These are phyloP conservation scores for Maudiozyma barnettii DNA, from an alignment of 805 yeast species.

Conservation along the genomic window DNA sequence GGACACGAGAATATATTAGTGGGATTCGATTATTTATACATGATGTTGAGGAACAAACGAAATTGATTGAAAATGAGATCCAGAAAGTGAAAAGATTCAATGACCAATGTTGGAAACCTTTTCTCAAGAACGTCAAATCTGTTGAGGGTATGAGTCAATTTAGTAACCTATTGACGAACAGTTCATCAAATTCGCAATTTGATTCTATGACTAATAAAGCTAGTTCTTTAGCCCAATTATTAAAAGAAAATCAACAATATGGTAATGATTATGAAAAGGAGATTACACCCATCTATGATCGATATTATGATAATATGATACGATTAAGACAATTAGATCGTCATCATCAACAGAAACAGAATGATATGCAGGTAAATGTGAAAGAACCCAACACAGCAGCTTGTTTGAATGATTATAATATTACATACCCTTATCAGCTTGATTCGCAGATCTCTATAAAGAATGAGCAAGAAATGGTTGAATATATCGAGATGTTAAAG, in stretches of 20 bases:
- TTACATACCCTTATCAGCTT: not conserved
- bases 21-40: conserved; percentile 21
- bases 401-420: not conserved
- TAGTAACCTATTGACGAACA: no score
- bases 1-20: conserved; percentile 25
- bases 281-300: conserved; percentile 4
- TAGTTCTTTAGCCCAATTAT: conserved; percentile 1
- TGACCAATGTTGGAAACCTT: conserved; percentile 12
- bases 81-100: conserved; percentile 14
- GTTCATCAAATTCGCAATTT: no score
- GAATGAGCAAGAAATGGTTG: conserved; percentile 11
- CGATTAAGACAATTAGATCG: not conserved
- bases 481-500: not conserved
- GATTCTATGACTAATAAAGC: no score
- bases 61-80: conserved; percentile 9
- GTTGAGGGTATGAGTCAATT: not conserved
- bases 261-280: conserved; percentile 6
- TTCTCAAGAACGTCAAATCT: not conserved
- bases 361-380: no score
- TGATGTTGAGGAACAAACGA: conserved; percentile 14
- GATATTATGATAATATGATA: conserved; percentile 7
- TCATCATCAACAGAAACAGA: no score
- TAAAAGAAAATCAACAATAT: conserved; percentile 5
- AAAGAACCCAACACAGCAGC: no score
- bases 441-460: conserved; percentile 2